Conservation (phyloP, 2,329 filamentous ascomycete species). For the Epichloe amarillans region DNA sequence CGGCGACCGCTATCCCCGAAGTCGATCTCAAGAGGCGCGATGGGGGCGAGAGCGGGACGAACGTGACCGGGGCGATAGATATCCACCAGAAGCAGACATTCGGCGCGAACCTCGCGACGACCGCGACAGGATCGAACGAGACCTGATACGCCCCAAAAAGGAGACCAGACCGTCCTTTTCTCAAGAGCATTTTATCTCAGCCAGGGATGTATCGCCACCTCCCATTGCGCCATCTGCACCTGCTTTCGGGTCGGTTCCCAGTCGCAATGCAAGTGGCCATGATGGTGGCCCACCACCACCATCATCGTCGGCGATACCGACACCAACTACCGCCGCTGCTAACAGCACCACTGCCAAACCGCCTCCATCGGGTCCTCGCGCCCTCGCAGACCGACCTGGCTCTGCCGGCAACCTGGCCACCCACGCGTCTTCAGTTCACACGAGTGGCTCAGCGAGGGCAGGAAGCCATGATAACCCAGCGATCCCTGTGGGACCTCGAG, state of each 20-base stretch:
- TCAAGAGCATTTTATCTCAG: conserved; percentile 32
- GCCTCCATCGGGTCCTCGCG: conserved; percentile 40
- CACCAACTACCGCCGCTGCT: neutral
- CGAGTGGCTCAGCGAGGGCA: conserved; percentile 29
- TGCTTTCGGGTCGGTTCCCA: conserved; percentile 42
- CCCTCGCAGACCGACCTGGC: conserved; percentile 35
- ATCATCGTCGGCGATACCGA: neutral
- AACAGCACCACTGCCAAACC: conserved; percentile 21
- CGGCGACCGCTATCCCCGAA: conserved; percentile 47
- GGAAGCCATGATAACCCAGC: conserved; percentile 28
- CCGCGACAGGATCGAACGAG: conserved; percentile 31
- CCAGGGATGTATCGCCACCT: conserved; percentile 42
- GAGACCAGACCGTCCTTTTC: conserved; percentile 33
- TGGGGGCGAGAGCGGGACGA: conserved; percentile 44
- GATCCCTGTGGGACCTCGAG: conserved; percentile 41
- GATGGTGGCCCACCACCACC: conserved; percentile 15
- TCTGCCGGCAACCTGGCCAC: conserved; percentile 23
- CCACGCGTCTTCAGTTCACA: conserved; percentile 16
- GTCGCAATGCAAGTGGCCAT: conserved; percentile 23
- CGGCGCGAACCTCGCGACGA: conserved; percentile 34
- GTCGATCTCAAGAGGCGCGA: conserved; percentile 51
- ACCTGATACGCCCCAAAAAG: conserved; percentile 34
- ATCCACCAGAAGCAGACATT: conserved; percentile 24
- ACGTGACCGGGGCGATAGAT: conserved; percentile 33
- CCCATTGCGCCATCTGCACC: conserved; percentile 44